These are phyloP conservation scores for Dispira parvispora DNA, from an alignment of 192 early-diverging fungal species.

Conservation along the genomic window DNA sequence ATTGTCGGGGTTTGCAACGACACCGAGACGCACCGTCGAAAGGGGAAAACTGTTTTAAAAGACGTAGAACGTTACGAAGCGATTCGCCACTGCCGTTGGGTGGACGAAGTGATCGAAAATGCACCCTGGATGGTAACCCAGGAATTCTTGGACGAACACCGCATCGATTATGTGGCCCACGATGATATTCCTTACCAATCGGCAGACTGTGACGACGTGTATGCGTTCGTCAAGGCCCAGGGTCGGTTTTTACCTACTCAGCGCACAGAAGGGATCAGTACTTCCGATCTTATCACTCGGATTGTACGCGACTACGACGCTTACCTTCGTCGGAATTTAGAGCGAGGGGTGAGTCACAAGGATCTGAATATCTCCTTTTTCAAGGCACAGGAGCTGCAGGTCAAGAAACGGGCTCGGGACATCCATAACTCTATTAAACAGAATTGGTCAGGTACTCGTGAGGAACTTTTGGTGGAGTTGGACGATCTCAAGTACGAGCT, in stretches of 20 bases:
- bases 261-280: conserved; percentile 68
- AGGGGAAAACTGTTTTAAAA: conserved; percentile 67
- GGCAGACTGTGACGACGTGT: conserved; percentile 53
- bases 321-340: conserved; percentile 69
- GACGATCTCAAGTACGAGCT: conserved; percentile 45
- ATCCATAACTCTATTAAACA: conserved; percentile 50
- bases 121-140: conserved; percentile 66
- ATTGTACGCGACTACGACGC: conserved; percentile 74
- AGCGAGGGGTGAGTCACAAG: conserved; percentile 62
- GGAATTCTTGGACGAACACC: conserved; percentile 54
- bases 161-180: conserved; percentile 72
- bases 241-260: conserved; percentile 41
- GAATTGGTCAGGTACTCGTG: conserved; percentile 44
- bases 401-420: conserved; percentile 56
- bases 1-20: conserved; percentile 67
- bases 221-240: conserved; percentile 62
- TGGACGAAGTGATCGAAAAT: conserved; percentile 56
- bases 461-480: conserved; percentile 41
- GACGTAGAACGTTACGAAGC: conserved; percentile 63
- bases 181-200: conserved; percentile 63
- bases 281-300: conserved; percentile 66
- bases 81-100: conserved; percentile 70
- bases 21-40: conserved; percentile 49
- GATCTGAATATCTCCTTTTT: conserved; percentile 69
- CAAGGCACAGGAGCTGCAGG: conserved; percentile 58